These are phyloP conservation scores for Xerocomus minutiporus DNA, from an alignment of 1,284 basidiomycete genomes.

Conservation along the genomic window DNA sequence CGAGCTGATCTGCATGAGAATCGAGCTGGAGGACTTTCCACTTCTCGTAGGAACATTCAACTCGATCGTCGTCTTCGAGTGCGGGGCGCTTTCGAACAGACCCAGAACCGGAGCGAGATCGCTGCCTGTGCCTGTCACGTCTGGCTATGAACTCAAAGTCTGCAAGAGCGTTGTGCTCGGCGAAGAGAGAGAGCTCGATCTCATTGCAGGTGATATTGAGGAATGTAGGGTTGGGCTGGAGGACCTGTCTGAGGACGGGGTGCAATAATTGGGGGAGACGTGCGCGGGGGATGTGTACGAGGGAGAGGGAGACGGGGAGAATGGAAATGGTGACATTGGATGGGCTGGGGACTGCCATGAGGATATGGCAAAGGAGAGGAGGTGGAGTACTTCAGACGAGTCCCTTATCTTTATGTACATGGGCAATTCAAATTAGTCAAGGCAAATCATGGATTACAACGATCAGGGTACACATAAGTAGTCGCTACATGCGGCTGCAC, in stretches of 20 bases:
- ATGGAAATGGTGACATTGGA: conserved; percentile 58
- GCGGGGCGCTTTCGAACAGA: conserved; percentile 30
- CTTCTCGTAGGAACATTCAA: conserved; percentile 64
- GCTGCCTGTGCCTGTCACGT: conserved; percentile 48
- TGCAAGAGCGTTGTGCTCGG: conserved; percentile 51
- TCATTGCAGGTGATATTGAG: conserved; percentile 73
- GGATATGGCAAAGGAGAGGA: background rate
- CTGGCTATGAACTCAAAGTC: conserved; percentile 62
- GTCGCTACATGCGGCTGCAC: conserved; percentile 12
- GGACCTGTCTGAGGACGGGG: conserved; percentile 62
- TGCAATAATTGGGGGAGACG: conserved; percentile 56
- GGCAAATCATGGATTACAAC: conserved; percentile 3
- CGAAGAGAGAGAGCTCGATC: conserved; percentile 69
- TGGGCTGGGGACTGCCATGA: conserved; percentile 24
- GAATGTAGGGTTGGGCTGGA: conserved; percentile 60
- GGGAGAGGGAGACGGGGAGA: conserved; percentile 63
- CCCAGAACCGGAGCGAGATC: conserved; percentile 37
- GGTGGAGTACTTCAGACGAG: too few relatives aligned
- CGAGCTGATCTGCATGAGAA: conserved; percentile 62
- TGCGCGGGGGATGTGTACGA: conserved; percentile 66
- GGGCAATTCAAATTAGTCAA: background rate
- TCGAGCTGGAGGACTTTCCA: conserved; percentile 77
- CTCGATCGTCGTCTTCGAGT: conserved; percentile 38
- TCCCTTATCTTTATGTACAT: conserved; percentile 23
- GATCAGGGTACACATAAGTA: conserved; percentile 6